Base-by-base conservation (phyloP, 2,329 filamentous ascomycete species). In the Fusarium hostae region DNA sequence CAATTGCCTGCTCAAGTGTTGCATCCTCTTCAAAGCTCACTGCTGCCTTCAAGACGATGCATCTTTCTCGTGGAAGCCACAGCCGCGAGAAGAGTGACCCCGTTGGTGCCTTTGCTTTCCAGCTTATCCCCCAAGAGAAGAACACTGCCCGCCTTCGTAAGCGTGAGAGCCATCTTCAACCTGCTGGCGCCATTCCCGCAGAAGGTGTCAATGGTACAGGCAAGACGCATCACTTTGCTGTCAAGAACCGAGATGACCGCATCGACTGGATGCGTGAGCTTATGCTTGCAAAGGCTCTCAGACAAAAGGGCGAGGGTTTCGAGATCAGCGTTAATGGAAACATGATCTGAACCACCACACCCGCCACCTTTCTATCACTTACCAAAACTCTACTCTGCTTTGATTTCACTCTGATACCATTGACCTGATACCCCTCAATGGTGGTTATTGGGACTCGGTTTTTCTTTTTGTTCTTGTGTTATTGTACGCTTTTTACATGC, bases 221-320 rank as follows among this genome's bases (percentile, higher is more conserved):
- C 76, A 98, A 97, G 86, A 92, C 93, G 47, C 95, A 98, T 78
- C 94, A 98, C 80, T 98, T 98, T 79, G 94, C 95, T 0, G 95
- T 98, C 75, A 92, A 92, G 82, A 90, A 87, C 76, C 89, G 94
- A 18, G 94, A 98, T 78, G 93, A 98, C 79, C 89, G 95, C 68
- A 98, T 98, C 77, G 95, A 98, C 80, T 99, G 96, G 96, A 97
- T 97, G 94, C 87, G 94, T 59, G 94, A 97, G 86, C 84, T 97
- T 68, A 97, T 97, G 94, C 89, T 97, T 48, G 94, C 94, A 59
- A 96, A 96, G 84, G 94, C 94, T 22, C 84, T 94, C 79, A 93
- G 91, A 85, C 92, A 94, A 82, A 96, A 95, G 87, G 90, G 89
- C 50, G 91, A 94, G 75, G 94, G 94, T 22, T 95, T 92, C 75